phyloP scores from a whole-genome alignment of 805 yeast genomes.

The Candida oleophila region DNA sequence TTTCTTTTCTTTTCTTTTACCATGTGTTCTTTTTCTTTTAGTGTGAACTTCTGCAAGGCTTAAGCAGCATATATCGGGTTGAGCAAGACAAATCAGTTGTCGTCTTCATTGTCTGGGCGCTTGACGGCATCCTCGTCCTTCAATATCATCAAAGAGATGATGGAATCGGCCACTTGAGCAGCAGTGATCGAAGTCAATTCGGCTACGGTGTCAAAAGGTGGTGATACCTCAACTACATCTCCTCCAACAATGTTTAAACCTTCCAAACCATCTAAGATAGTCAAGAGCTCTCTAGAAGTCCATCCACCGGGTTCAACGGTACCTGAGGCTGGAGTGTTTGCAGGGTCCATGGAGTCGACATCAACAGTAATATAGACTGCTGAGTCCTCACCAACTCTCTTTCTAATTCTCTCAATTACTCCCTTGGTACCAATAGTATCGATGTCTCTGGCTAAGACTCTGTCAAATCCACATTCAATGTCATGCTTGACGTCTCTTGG shows the following conservation, averaged over 20 bases:
- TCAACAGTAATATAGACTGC: constrained; percentile 33
- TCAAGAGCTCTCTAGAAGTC: constrained; percentile 23
- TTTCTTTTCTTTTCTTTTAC: too few relatives aligned
- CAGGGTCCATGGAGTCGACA: constrained; percentile 28
- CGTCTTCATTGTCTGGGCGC: constrained; percentile 10
- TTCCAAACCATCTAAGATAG: constrained; percentile 24
- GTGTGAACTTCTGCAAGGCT: too few relatives aligned
- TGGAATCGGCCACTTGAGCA: constrained; percentile 21
- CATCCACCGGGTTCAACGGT: constrained; percentile 29
- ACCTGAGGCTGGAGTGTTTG: constrained; percentile 28
- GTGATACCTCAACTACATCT: constrained; percentile 30
- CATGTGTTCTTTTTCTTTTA: too few relatives aligned
- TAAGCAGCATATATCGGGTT: too few relatives aligned
- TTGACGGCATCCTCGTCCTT: constrained; percentile 5
- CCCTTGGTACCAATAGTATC: constrained; percentile 11
- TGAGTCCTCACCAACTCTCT: constrained; percentile 10
- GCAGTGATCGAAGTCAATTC: constrained; percentile 28
- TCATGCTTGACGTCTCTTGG: constrained; percentile 11
- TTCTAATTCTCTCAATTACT: constrained; percentile 10
- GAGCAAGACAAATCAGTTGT: too few relatives aligned
- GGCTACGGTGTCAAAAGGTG: constrained; percentile 25
- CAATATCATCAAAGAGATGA: constrained; percentile 22
- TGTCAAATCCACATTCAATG: constrained; percentile 11
- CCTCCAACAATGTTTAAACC: constrained; percentile 28
- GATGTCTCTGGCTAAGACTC: constrained; percentile 11